Percentiles rank a stretch among this genome's conserved stretches.
Evolutionary conservation across 768 basidiomycete genomes (phyloP).

Genomic region (Amanita pallidorosea): DNA sequence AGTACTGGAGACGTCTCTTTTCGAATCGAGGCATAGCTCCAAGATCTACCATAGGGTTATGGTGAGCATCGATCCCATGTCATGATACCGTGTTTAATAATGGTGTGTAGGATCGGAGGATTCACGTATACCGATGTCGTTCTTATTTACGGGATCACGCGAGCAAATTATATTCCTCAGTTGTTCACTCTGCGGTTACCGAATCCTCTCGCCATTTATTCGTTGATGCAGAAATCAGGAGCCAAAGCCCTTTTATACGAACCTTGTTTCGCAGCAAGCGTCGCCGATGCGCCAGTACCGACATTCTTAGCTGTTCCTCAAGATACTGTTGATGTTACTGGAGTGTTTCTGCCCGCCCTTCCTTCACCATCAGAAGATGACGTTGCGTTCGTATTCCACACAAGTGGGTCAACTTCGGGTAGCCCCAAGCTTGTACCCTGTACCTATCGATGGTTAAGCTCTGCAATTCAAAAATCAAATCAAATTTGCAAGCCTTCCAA

Average conservation of each 20-base stretch:
- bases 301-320: constrained; percentile 34
- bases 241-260: constrained; percentile 61
- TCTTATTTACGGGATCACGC: constrained; percentile 66
- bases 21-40: constrained; percentile 31
- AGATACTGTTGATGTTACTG: constrained; percentile 24
- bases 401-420: constrained; percentile 74
- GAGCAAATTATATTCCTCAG: constrained; percentile 72
- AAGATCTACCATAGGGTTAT: constrained; percentile 60
- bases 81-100: not conserved
- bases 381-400: constrained; percentile 63
- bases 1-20: constrained; percentile 47
- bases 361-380: constrained; percentile 27
- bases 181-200: constrained; percentile 69
- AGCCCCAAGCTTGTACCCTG: constrained; percentile 72
- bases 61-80: constrained; percentile 32
- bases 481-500: constrained; percentile 38
- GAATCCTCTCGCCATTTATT: constrained; percentile 59
- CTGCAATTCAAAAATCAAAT: constrained; percentile 51
- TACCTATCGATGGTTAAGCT: constrained; percentile 53
- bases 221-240: constrained; percentile 48
- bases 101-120: constrained; percentile 51
- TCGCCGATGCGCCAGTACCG: constrained; percentile 39
- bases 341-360: constrained; percentile 33
- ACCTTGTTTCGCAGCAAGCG: constrained; percentile 35
- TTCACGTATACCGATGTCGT: constrained; percentile 63